Percentiles rank a stretch among this genome's conserved stretches.
These are phyloP conservation scores for Macrotyloma uniflorum DNA, from an alignment of 306 rosid species.

Conservation along the genomic window DNA sequence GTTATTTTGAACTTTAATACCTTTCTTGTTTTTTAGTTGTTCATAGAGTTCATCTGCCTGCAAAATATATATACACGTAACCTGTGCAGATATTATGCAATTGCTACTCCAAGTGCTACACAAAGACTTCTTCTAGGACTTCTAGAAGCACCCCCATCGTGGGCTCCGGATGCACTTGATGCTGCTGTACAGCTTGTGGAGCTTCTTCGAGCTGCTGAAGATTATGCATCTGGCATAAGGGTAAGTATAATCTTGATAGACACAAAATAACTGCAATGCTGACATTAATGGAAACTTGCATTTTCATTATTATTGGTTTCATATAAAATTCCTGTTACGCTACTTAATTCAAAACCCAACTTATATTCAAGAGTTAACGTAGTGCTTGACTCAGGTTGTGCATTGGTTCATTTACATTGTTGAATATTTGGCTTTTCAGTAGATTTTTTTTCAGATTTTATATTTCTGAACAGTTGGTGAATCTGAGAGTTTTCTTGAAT, in stretches of 20 bases:
- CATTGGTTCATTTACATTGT: slow-evolving; percentile 5
- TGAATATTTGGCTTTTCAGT: neutral
- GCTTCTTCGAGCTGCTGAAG: slow-evolving; percentile 99
- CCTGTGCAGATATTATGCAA: slow-evolving; percentile 83
- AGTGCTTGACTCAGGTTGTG: neutral
- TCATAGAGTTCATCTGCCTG: slow-evolving; percentile 14
- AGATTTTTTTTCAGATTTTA: neutral
- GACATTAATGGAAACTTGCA: neutral
- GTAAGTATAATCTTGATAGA: slow-evolving; percentile 56
- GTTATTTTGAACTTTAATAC: slow-evolving; percentile 47
- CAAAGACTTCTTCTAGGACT: slow-evolving; percentile 99
- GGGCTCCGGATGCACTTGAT: slow-evolving; percentile 99
- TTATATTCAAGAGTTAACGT: neutral
- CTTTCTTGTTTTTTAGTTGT: slow-evolving; percentile 19
- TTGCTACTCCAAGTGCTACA: slow-evolving; percentile 99
- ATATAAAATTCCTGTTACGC: neutral
- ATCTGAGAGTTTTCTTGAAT: neutral
- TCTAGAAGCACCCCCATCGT: slow-evolving; percentile 97
- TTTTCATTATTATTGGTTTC: slow-evolving; percentile 16
- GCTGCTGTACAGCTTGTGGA: slow-evolving; percentile 99
- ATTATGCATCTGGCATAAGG: slow-evolving; percentile 97
- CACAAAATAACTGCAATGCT: slow-evolving; percentile 28
- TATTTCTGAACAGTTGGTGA: neutral
- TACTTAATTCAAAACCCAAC: neutral
- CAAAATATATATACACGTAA: slow-evolving; percentile 18